These are phyloP conservation scores for Theobroma cacao DNA, from an alignment of 345 rosid genomes.

Conservation along the genomic window DNA sequence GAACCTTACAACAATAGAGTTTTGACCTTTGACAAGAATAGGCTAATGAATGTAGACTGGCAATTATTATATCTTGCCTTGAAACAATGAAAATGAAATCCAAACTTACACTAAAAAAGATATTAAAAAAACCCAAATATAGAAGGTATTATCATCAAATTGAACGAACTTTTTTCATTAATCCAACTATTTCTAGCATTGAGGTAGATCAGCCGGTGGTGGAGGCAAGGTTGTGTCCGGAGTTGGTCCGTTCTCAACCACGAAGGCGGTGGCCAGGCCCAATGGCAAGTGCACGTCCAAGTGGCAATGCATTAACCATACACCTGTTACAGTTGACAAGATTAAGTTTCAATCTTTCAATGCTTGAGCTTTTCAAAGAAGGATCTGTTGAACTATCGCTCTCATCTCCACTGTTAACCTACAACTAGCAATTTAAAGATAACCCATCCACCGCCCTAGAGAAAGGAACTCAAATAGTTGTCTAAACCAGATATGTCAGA, in stretches of 20 bases:
- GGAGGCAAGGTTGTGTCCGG: conserved; percentile 53
- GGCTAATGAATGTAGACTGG: not conserved
- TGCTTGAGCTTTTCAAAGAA: not conserved
- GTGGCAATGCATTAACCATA: conserved; percentile 74
- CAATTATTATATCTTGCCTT: not conserved
- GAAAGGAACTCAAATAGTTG: not conserved
- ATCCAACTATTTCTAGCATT: conserved; percentile 33
- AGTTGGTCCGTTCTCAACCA: conserved; percentile 62
- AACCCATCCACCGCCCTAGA: not conserved
- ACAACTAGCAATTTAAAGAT: not conserved
- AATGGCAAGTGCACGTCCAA: conserved; percentile 59
- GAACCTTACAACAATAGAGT: not conserved
- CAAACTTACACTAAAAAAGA: not conserved
- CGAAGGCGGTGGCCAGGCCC: conserved; percentile 57
- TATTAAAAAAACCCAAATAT: too few species aligned
- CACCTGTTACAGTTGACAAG: conserved; percentile 44
- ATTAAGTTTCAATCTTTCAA: not conserved
- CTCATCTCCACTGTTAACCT: not conserved
- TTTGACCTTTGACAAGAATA: not conserved
- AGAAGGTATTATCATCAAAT: not conserved
- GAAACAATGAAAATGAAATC: not conserved
- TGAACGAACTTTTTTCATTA: not conserved
- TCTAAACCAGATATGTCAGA: not conserved
- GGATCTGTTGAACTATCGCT: not conserved
- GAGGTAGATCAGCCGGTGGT: conserved; percentile 67